Percentiles rank a stretch among this genome's conserved stretches.
Evolutionary conservation across 805 yeast genomes (phyloP).

Genomic region (Deakozyma indianensis): DNA sequence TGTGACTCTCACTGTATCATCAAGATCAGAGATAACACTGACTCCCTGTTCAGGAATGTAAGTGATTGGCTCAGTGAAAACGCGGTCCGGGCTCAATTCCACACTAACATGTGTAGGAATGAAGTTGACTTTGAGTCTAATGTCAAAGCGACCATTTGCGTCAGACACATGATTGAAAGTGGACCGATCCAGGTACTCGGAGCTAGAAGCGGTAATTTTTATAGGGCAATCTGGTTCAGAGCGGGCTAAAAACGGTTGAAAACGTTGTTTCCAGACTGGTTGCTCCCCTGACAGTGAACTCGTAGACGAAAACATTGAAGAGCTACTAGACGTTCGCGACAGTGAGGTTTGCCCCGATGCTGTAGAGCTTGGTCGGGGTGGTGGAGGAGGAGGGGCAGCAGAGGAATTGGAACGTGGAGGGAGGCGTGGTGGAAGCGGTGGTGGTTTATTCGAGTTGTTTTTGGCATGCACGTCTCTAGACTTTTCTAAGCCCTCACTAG

Average conservation of each 20-base stretch:
- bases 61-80: constrained; percentile 3
- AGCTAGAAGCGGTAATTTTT: not conserved
- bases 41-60: constrained; percentile 29
- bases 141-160: not conserved
- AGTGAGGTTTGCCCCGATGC: too few relatives aligned
- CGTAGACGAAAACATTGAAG: not conserved
- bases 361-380: not conserved
- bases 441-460: not conserved
- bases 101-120: not conserved
- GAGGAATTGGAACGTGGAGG: not conserved
- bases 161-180: not conserved
- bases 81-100: not conserved
- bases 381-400: not conserved
- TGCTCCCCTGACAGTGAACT: not conserved
- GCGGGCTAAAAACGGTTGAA: not conserved
- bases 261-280: not conserved
- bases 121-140: not conserved
- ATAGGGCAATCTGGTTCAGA: not conserved
- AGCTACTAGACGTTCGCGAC: not conserved
- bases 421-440: not conserved
- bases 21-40: constrained; percentile 79
- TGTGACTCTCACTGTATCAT: constrained; percentile 83
- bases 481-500: not conserved
- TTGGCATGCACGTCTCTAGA: not conserved
- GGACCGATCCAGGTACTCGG: not conserved